phyloP scores from a whole-genome alignment of 1,284 basidiomycete species.

The Ustilago xerochloae region DNA sequence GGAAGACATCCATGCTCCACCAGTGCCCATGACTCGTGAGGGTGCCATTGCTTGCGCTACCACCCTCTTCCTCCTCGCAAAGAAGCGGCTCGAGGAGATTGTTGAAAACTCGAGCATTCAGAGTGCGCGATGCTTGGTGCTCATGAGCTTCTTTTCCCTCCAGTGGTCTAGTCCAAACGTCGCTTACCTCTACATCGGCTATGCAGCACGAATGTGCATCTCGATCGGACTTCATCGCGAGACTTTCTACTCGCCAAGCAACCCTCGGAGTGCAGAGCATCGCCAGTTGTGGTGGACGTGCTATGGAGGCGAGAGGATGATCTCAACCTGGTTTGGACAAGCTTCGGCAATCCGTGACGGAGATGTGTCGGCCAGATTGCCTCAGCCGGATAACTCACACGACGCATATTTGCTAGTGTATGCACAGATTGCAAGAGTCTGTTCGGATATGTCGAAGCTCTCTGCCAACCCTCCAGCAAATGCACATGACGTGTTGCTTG shows the following conservation, averaged over 20 bases:
- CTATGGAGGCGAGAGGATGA: conserved; percentile 45
- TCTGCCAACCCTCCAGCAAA: conserved; percentile 46
- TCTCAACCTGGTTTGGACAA: conserved; percentile 48
- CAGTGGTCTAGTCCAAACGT: conserved; percentile 53
- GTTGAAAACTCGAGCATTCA: conserved; percentile 50
- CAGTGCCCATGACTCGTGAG: conserved; percentile 40
- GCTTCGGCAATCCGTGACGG: conserved; percentile 47
- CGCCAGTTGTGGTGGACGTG: conserved; percentile 50
- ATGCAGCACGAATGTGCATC: conserved; percentile 49
- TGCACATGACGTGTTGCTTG: conserved; percentile 38
- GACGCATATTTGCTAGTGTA: conserved; percentile 44
- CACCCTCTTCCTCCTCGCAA: conserved; percentile 43
- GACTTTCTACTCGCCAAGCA: conserved; percentile 38
- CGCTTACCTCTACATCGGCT: conserved; percentile 50
- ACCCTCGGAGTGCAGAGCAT: conserved; percentile 31
- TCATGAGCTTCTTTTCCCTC: conserved; percentile 50
- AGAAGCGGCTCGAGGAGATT: conserved; percentile 46
- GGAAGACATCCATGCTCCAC: conserved; percentile 38
- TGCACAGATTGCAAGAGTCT: conserved; percentile 32
- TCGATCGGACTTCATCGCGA: conserved; percentile 52
- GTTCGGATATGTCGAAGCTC: conserved; percentile 40
- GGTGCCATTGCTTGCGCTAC: conserved; percentile 42
- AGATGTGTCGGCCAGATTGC: conserved; percentile 37
- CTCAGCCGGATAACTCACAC: conserved; percentile 36
- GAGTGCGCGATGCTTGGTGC: conserved; percentile 45